Conservation (phyloP, 441 rosid species). For the Gossypium gossypioides region DNA sequence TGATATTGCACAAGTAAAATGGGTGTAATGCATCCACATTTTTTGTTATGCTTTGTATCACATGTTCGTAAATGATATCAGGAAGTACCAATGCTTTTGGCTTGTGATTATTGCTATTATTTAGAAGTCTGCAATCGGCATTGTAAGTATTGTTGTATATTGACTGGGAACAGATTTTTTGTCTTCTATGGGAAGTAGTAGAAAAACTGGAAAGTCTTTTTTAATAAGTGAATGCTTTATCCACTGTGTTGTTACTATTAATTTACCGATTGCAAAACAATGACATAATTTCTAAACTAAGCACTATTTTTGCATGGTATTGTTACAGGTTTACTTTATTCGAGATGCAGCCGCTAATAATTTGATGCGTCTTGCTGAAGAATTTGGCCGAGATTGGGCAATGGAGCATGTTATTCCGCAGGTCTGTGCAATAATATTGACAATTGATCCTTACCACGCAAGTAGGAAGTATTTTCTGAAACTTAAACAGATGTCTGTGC, state of each 20-base stretch:
- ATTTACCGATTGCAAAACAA: not conserved
- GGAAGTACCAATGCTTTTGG: not conserved
- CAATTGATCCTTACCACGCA: not conserved
- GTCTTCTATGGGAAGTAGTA: not conserved
- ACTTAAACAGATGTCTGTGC: not conserved
- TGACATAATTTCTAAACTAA: not conserved
- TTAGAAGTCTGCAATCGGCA: not conserved
- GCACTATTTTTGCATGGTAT: conserved; percentile 11
- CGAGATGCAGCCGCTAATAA: conserved; percentile 95
- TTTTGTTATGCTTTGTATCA: not conserved
- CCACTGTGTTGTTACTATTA: not conserved
- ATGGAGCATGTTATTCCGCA: conserved; percentile 64
- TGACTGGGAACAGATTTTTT: not conserved
- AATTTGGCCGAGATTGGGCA: conserved; percentile 93
- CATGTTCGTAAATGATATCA: not conserved
- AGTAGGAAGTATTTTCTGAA: not conserved
- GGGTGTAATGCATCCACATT: not conserved
- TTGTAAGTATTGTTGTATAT: too few species aligned
- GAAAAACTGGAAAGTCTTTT: not conserved
- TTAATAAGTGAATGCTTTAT: not conserved
- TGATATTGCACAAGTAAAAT: not conserved
- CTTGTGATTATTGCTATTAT: not conserved
- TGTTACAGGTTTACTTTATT: conserved; percentile 65
- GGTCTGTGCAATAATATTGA: conserved; percentile 19
- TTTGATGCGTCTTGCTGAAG: conserved; percentile 84